A percentile compares a stretch with the other conserved stretches of the same genome.
Evolutionary conservation across 306 rosid species (phyloP).

Genomic region (Biancaea sappan): DNA sequence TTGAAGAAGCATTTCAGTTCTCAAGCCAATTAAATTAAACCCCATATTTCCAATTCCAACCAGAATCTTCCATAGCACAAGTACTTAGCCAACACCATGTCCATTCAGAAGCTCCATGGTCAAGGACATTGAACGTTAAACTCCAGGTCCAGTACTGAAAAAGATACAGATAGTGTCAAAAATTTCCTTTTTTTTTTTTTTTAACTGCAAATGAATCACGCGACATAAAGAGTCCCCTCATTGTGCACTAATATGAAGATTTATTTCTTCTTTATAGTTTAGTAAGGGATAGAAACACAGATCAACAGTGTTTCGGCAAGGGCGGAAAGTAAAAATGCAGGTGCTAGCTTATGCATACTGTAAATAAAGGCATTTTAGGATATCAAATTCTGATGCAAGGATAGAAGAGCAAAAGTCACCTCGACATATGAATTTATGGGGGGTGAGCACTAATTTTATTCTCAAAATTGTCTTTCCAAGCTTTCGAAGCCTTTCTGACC

Average conservation of each 20-base stretch:
- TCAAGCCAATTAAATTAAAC: constrained; percentile 26
- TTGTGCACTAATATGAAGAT: not conserved
- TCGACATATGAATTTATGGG: constrained; percentile 22
- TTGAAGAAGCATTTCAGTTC: constrained; percentile 20
- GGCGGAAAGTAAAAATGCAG: not conserved
- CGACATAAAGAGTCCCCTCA: not conserved
- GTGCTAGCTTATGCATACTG: constrained; percentile 28
- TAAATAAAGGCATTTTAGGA: not conserved
- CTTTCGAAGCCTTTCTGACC: constrained; percentile 69
- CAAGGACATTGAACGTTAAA: constrained; percentile 13
- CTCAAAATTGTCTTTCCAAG: constrained; percentile 55
- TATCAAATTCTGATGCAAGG: constrained; percentile 12
- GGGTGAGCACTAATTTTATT: constrained; percentile 23
- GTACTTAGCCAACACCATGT: constrained; percentile 7
- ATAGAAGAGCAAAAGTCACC: constrained; percentile 31
- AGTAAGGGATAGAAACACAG: not conserved
- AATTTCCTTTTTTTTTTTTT: not conserved
- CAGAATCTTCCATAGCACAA: not conserved
- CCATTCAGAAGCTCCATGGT: constrained; percentile 21
- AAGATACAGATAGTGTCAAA: not conserved
- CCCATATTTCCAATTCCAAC: constrained; percentile 1
- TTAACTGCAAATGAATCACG: not conserved
- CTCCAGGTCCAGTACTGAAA: not conserved
- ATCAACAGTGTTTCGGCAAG: not conserved
- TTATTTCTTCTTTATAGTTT: not conserved